Evolutionary conservation across 225 moss, liverwort and hornwort genomes (phyloP), one percentile per base, ranked within the genome.

Genomic region (Physcomitrium patens): DNA sequence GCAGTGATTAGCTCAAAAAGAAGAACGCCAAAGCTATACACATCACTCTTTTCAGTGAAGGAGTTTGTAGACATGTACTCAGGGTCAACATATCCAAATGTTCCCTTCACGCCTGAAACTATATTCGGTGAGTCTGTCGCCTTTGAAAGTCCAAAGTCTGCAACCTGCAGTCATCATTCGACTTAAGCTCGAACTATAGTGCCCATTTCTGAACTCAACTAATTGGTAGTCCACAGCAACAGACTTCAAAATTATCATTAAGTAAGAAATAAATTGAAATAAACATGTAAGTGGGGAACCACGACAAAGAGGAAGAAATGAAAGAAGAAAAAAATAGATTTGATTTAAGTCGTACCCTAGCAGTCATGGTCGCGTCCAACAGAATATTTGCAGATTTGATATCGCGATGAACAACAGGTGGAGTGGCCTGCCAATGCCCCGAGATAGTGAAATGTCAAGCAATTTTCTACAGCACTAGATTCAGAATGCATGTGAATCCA

Each of bases 31-130:
- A 99, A 99, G 77, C 93, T 93, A 76, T 95, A 99, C 27, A 99
- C 97, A 76, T 99, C 97, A 37, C 97, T 99, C 71, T 99, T 99
- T 74, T 99, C 95, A 19, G 97, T 99, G 67, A 92, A 99, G 8
- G 49, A 53, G 31, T 95, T 94, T 59, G 90, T 86, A 8, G 85
- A 85, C 37, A 95, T 82, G 57, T 99, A 99, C 81, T 95, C 95
- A 11, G 97, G 97, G 78, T 99, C 97, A 16, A 95, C 97, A 67
- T 99, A 99, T 46, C 97, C 97, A 28, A 91, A 97, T 2, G 97
- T 97, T 68, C 97, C 97, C 82, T 94, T 97, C 16, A 97, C 94
- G 67, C 97, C 97, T n/a, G 97, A 91, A 22, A 93, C 80, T 1
- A 83, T 81, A 13, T 78, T 67, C 24, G 81, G 83, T 16, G 83